Evolutionary conservation across 1,284 basidiomycete species (phyloP).

Genomic region (Violaceomyces palustris): DNA sequence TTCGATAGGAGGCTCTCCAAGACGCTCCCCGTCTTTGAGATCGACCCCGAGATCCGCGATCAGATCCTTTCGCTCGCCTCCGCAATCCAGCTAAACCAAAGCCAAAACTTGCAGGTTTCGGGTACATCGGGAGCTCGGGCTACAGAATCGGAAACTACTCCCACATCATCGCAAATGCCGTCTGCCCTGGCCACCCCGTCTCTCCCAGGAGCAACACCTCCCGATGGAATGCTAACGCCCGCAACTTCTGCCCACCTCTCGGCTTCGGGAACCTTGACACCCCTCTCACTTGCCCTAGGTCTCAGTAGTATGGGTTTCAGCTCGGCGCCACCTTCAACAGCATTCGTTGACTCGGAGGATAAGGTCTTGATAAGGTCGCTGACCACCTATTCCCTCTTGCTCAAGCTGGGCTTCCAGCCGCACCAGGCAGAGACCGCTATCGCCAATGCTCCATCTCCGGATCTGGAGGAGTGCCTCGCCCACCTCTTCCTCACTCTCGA

Average conservation of each 20-base stretch:
- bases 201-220: too few species aligned
- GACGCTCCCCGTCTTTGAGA: conserved; percentile 63
- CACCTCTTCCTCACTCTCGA: conserved; percentile 35
- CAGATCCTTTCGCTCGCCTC: conserved; percentile 61
- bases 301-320: too few species aligned
- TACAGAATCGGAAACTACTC: too few species aligned
- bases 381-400: conserved; percentile 75
- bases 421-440: conserved; percentile 68
- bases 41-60: conserved; percentile 63
- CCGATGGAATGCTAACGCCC: too few species aligned
- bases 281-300: too few species aligned
- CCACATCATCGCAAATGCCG: too few species aligned
- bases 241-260: too few species aligned
- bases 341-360: conserved; percentile 21
- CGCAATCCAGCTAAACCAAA: conserved; percentile 37
- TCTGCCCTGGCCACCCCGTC: too few species aligned
- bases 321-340: too few species aligned
- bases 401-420: conserved; percentile 74
- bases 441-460: conserved; percentile 60
- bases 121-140: too few species aligned
- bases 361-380: conserved; percentile 69
- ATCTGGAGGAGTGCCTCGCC: conserved; percentile 79
- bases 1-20: conserved; percentile 73
- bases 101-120: too few species aligned
- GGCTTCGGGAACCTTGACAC: too few species aligned